A percentile compares a stretch with the other conserved stretches of the same genome.
These are phyloP conservation scores for Alternaria brassicae DNA, from an alignment of 2,329 filamentous ascomycete species.

Conservation along the genomic window DNA sequence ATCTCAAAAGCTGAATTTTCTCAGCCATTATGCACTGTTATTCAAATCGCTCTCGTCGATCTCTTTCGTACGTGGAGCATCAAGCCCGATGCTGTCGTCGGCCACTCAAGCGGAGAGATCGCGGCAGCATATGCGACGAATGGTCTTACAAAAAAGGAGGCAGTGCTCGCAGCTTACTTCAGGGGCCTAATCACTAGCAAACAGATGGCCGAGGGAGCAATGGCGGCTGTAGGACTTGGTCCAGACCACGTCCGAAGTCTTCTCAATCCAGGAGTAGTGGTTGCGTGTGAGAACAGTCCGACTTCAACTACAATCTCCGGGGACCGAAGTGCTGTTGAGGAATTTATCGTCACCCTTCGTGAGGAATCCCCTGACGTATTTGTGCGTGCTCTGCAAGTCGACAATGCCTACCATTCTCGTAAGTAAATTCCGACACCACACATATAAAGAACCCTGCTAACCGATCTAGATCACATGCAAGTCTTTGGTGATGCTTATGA, in stretches of 20 bases:
- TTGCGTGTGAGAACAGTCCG: conserved; percentile 27
- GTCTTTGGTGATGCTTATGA: no score
- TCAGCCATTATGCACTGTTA: not conserved
- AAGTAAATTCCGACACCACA: not conserved
- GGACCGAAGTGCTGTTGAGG: conserved; percentile 6
- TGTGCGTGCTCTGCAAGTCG: conserved; percentile 20
- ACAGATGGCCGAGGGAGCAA: conserved; percentile 6
- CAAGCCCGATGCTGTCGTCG: conserved; percentile 29
- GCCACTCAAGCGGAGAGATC: conserved; percentile 54
- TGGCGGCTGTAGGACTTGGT: conserved; percentile 21
- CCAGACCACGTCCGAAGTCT: not conserved
- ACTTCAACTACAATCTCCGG: conserved; percentile 31
- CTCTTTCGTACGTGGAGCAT: conserved; percentile 10
- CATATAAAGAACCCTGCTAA: no score
- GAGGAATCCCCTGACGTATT: conserved; percentile 25
- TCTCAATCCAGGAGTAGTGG: not conserved
- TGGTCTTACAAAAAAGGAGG: conserved; percentile 20
- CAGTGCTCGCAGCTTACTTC: conserved; percentile 25
- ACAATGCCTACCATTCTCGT: conserved; percentile 38
- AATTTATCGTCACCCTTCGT: not conserved
- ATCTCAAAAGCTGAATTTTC: not conserved
- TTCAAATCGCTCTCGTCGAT: conserved; percentile 23
- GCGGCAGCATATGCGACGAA: conserved; percentile 46
- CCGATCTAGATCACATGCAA: conserved; percentile 24
- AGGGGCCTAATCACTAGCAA: conserved; percentile 15